These are phyloP conservation scores for Williopsis jadinii DNA, from an alignment of 1,139 yeast genomes.

Conservation along the genomic window DNA sequence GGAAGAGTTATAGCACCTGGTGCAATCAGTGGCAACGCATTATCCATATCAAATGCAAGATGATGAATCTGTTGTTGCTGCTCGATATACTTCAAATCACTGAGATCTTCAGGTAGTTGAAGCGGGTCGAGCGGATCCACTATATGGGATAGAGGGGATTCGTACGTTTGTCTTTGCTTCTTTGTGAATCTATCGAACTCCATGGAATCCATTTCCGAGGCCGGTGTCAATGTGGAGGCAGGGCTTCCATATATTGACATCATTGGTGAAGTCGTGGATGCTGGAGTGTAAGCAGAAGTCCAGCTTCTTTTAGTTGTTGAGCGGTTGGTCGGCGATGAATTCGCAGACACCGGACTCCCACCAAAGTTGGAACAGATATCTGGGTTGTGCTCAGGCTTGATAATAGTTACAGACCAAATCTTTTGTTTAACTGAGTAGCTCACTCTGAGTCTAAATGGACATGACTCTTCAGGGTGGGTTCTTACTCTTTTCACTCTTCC, in stretches of 20 bases:
- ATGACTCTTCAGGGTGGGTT: conserved; percentile 28
- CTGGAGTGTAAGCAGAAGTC: conserved; percentile 18
- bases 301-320: conserved; percentile 14
- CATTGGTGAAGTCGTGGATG: conserved; percentile 18
- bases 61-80: not conserved
- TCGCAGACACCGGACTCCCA: conserved; percentile 7
- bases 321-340: conserved; percentile 4
- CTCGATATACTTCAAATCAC: conserved; percentile 13
- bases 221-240: conserved; percentile 15
- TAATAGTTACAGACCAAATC: conserved; percentile 43
- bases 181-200: conserved; percentile 4
- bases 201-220: conserved; percentile 12
- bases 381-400: conserved; percentile 27
- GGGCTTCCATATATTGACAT: conserved; percentile 14
- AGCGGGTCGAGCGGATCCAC: conserved; percentile 8
- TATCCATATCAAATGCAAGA: not conserved
- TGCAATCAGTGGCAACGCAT: not conserved
- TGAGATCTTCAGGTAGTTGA: conserved; percentile 14
- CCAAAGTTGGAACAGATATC: conserved; percentile 20
- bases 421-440: conserved; percentile 50
- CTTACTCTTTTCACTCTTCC: conserved; percentile 17
- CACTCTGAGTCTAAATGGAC: conserved; percentile 68
- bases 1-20: not conserved
- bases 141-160: conserved; percentile 15
- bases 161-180: conserved; percentile 7